Percentiles rank a stretch among this genome's conserved stretches.
phyloP scores from a whole-genome alignment of 2,329 filamentous ascomycete species.

The Fragosphaeria purpurea region DNA sequence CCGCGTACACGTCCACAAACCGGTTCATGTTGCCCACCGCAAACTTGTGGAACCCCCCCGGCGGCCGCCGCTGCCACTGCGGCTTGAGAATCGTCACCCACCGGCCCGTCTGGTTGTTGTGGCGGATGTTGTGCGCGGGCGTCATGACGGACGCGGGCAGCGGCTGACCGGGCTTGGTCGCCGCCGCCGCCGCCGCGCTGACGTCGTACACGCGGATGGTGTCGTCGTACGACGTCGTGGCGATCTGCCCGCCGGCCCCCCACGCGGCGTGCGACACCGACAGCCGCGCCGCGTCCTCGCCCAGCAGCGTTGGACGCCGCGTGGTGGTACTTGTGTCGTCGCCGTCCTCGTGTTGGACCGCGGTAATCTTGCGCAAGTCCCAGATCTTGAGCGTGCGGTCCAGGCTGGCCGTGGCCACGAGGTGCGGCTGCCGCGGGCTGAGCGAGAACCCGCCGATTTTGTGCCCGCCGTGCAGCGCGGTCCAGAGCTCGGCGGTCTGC shows the following conservation, averaged over 20 bases:
- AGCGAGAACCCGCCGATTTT: slow-evolving; percentile 93
- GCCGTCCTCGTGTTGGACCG: slow-evolving; percentile 38
- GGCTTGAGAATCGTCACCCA: slow-evolving; percentile 80
- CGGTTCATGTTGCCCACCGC: slow-evolving; percentile 96
- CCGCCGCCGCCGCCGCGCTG: slow-evolving; percentile 35
- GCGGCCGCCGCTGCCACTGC: slow-evolving; percentile 78
- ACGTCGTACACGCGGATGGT: slow-evolving; percentile 89
- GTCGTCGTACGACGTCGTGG: slow-evolving; percentile 90
- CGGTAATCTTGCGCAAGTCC: slow-evolving; percentile 74
- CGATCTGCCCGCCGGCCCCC: slow-evolving; percentile 74
- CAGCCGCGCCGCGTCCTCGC: slow-evolving; percentile 70
- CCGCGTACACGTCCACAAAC: slow-evolving; percentile 83
- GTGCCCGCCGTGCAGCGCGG: slow-evolving; percentile 60
- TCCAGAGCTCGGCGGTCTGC: slow-evolving; percentile 51
- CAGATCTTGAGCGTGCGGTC: slow-evolving; percentile 86
- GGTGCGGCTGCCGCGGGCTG: slow-evolving; percentile 68
- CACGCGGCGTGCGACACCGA: slow-evolving; percentile 91
- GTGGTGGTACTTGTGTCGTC: slow-evolving; percentile 19
- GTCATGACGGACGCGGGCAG: slow-evolving; percentile 53
- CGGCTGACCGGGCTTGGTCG: slow-evolving; percentile 49
- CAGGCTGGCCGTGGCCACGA: slow-evolving; percentile 79
- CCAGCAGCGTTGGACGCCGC: slow-evolving; percentile 58
- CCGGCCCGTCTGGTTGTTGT: slow-evolving; percentile 93
- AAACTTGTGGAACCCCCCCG: slow-evolving; percentile 75
- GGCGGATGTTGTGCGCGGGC: slow-evolving; percentile 58